Evolutionary conservation across 2,329 filamentous ascomycete genomes (phyloP), one percentile per base, ranked within the genome.

Genomic region (Aspergillus sp.): DNA sequence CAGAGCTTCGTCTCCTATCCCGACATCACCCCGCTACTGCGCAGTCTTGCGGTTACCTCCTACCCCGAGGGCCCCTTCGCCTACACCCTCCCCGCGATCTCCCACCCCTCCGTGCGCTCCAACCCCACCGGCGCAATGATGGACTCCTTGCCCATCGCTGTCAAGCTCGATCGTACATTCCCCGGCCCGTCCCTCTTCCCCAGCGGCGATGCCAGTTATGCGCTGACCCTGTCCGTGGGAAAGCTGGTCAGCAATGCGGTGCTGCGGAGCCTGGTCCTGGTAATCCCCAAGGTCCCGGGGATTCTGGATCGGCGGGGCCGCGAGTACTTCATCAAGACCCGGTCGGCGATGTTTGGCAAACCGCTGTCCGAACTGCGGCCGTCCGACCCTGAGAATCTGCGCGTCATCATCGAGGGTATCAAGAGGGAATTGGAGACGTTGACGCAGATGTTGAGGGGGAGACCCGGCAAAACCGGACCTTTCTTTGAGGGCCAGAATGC

Each of bases 51-150:
- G 4, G 43, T 67, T 9, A 45, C 49, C 19, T 56, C 63, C 27
- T 41, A 53, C 30, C 45, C 49, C 10, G 29, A 45, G 2, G 47
- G 49, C 26, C 5, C 45, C 35, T 39, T 39, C 4, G 50, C 50
- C 1, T 65, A 64, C 46, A 67, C 63, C 6, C 57, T 67, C n/a
- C 64, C 64, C 4, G 59, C 60, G 29, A 67, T 66, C 6, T 39
- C 9, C 36, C 63, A 66, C 47, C 56, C 53, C 29, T 57, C 57
- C 0, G 48, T 62, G 7, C 52, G 43, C 1, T 49, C 53, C 4
- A 64, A 59, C 46, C 45, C 56, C 1, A 42, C 55, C 12, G 59
- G 60, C 9, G 56, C 59, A 6, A 48, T 66, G 41, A 64, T 62
- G 59, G 62, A 66, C 46, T 67, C 64, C 0, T 47, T 64, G 8